Conservation (phyloP, 805 yeast species). For the Wickerhamomyces rabaulensis region DNA sequence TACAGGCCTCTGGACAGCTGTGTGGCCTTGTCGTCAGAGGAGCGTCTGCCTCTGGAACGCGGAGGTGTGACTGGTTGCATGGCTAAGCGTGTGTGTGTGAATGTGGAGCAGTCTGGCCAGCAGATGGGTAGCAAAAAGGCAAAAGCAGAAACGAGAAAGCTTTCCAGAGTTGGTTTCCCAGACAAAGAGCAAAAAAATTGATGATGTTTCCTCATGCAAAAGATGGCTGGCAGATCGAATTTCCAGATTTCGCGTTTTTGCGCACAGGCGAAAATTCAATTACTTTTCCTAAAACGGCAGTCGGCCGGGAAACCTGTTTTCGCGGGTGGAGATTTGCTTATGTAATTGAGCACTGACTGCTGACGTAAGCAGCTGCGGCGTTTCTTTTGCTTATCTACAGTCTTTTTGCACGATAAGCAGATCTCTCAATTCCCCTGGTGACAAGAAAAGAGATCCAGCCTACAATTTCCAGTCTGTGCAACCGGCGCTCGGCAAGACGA, state of each 20-base stretch:
- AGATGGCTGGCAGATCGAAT: background rate
- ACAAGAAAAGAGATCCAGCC: no score
- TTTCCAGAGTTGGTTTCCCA: background rate
- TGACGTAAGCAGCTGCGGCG: no score
- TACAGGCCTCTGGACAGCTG: slow-evolving; percentile 10
- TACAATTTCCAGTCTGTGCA: no score
- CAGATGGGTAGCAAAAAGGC: background rate
- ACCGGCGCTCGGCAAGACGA: no score
- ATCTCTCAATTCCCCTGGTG: no score
- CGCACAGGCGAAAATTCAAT: background rate
- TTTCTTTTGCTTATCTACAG: no score
- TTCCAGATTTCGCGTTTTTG: background rate
- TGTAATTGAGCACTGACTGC: background rate
- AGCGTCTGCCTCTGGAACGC: slow-evolving; percentile 7
- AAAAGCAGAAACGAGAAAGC: background rate
- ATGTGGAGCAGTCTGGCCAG: background rate
- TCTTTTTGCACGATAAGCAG: no score
- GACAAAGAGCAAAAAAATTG: background rate
- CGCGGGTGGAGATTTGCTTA: background rate
- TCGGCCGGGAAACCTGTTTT: background rate
- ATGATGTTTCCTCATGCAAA: background rate
- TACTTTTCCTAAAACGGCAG: background rate
- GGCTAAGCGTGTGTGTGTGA: background rate
- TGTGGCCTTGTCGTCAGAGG: background rate
- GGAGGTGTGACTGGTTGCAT: slow-evolving; percentile 24